A percentile compares a stretch with the other conserved stretches of the same genome.
Conservation (phyloP, 2,329 filamentous ascomycete species). For the Macrophomina phaseolina region DNA sequence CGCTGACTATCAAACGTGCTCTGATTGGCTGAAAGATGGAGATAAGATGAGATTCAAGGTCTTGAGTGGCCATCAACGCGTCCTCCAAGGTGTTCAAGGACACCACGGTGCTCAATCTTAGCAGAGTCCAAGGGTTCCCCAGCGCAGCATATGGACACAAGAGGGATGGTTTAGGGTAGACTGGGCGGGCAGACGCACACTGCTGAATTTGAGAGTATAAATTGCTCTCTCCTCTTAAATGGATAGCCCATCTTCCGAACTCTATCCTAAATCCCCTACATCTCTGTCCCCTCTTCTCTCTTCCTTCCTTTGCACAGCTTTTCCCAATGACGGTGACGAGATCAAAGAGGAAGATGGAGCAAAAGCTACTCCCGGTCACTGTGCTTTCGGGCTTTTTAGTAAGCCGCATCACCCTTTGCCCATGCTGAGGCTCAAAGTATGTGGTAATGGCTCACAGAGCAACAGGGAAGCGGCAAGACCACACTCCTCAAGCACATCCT, state of each 20-base stretch:
- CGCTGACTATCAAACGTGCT: neutral
- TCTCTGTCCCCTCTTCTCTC: neutral
- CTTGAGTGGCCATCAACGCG: neutral
- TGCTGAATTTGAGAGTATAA: neutral
- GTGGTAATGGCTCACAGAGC: neutral
- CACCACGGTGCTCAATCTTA: conserved; percentile 17
- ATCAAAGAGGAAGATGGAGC: conserved; percentile 27
- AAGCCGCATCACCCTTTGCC: conserved; percentile 27
- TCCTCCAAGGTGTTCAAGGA: conserved; percentile 21
- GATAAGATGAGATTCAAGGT: neutral
- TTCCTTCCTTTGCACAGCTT: neutral
- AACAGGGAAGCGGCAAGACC: conserved; percentile 71
- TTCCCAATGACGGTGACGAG: neutral
- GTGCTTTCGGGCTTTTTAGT: conserved; percentile 66
- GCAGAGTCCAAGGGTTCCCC: neutral
- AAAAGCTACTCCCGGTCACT: conserved; percentile 61
- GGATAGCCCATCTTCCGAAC: neutral
- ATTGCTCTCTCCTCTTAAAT: neutral
- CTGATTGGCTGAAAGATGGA: neutral
- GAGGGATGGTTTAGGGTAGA: no score
- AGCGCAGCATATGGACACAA: neutral
- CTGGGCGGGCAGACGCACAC: neutral
- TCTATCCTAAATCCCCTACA: neutral
- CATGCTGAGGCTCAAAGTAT: neutral
- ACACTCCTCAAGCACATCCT: conserved; percentile 73